Evolutionary conservation across 495 filamentous ascomycete genomes (phyloP).

Genomic region (Aspergillus saccharolyticus): DNA sequence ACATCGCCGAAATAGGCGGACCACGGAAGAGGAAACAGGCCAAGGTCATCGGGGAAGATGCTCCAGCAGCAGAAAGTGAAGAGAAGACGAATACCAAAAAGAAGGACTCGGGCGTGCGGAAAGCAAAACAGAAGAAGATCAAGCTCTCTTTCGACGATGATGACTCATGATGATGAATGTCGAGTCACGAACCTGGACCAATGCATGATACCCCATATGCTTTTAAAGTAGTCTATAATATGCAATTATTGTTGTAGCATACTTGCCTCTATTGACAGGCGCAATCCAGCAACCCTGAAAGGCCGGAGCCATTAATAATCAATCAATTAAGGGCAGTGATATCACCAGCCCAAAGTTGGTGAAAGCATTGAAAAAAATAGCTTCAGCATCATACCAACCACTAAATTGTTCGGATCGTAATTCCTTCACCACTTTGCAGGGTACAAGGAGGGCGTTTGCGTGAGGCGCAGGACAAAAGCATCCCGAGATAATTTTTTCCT

Average conservation of each 20-base stretch:
- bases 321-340: no score
- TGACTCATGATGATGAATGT: conserved; percentile 16
- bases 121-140: conserved; percentile 43
- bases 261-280: no score
- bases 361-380: no score
- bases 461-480: neutral
- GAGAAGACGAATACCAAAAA: conserved; percentile 18
- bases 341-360: no score
- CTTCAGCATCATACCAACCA: no score
- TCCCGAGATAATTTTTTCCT: conserved; percentile 14
- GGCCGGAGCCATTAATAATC: conserved; percentile 5
- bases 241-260: no score
- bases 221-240: no score
- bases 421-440: no score
- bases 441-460: neutral
- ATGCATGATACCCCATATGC: neutral
- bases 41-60: conserved; percentile 37
- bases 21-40: conserved; percentile 42
- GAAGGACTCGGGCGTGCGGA: conserved; percentile 25
- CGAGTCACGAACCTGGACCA: neutral
- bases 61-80: conserved; percentile 21
- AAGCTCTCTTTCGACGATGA: conserved; percentile 38
- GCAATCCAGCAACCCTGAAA: neutral
- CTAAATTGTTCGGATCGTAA: no score
- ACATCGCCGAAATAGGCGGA: conserved; percentile 39